These are phyloP conservation scores for Mucor indicus DNA, from an alignment of 371 early-diverging fungal species.

Conservation along the genomic window DNA sequence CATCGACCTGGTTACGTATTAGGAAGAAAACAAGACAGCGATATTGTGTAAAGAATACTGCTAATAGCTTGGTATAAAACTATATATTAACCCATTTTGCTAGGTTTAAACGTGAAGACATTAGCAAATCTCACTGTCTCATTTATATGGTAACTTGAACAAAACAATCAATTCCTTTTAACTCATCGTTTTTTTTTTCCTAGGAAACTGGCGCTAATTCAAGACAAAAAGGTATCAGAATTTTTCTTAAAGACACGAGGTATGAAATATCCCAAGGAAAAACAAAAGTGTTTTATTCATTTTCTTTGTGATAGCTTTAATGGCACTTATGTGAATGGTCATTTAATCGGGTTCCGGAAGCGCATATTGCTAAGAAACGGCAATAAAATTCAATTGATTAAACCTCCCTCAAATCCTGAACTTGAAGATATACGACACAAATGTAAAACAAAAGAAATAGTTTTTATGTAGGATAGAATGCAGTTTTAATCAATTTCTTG, in stretches of 20 bases:
- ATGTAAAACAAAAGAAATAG: slow-evolving; percentile 18
- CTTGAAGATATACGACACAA: slow-evolving; percentile 22
- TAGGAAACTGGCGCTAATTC: slow-evolving; percentile 40
- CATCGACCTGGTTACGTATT: slow-evolving; percentile 62
- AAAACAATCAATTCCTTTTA: neutral
- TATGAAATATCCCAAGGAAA: neutral
- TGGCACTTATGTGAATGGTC: slow-evolving; percentile 74
- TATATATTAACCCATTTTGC: neutral
- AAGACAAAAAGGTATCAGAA: slow-evolving; percentile 27
- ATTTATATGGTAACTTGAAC: slow-evolving; percentile 56
- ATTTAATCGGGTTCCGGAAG: slow-evolving; percentile 36
- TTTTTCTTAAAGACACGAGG: slow-evolving; percentile 48
- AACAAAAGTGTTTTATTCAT: neutral
- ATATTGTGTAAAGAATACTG: slow-evolving; percentile 47
- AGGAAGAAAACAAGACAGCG: slow-evolving; percentile 63
- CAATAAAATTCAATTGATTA: slow-evolving; percentile 64
- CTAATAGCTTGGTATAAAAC: too few relatives aligned
- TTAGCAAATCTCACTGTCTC: slow-evolving; percentile 74
- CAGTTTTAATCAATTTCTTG: slow-evolving; percentile 1
- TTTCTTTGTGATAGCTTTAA: slow-evolving; percentile 53
- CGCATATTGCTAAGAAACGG: slow-evolving; percentile 56
- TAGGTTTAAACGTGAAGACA: slow-evolving; percentile 38
- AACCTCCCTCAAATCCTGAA: slow-evolving; percentile 14
- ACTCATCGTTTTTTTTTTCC: neutral
- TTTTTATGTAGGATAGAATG: slow-evolving; percentile 12